Evolutionary conservation across 108 stramenopile genomes (phyloP), one percentile per base, ranked within the genome.

Genomic region (Cyclotella atomus): DNA sequence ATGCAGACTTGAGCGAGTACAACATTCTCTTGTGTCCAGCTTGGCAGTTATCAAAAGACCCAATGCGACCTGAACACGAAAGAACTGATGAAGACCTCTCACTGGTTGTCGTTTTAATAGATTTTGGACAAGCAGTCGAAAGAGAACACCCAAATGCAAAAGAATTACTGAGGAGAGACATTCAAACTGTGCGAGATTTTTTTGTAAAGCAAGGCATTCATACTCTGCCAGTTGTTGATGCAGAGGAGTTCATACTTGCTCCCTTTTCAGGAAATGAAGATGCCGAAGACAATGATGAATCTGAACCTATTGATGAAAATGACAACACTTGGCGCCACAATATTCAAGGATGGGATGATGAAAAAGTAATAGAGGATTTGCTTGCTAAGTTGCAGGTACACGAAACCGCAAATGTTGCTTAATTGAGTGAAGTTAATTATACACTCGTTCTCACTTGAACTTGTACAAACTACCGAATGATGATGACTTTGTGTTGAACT

Each of bases 121-220:
- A 96, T 49, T 91, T 93, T 83, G 91, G 89, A 0, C 90, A 93
- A 70, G 83, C 92, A 10, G 92, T 96, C 1, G 89, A 91, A 36
- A 28, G 62, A 25, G 70, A 75, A 7, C 92, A 93, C 65, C 89
- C 88, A 0, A 45, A 65, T 20, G 88, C 92, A 2, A 4, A 30
- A 36, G 70, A 80, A 19, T 66, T 83, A 29, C 71, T 93, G 3
- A 24, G 38, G 6, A 84, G 92, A 34, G 92, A 93, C 67, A 47
- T 93, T 41, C 41, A 56, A 16, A 74, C 80, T 7, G 87, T 93
- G 33, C 54, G 62, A 32, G 65, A 73, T 7, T 93, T 93, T 68
- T 93, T 93, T 62, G 52, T 20, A 24, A 73, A 81, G 33, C 72
- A 77, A 56, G 90, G 86, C 6, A 83, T 91, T 32, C 63, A 73